phyloP scores from a whole-genome alignment of 2,329 filamentous ascomycete genomes.

The Fusarium sacchari region DNA sequence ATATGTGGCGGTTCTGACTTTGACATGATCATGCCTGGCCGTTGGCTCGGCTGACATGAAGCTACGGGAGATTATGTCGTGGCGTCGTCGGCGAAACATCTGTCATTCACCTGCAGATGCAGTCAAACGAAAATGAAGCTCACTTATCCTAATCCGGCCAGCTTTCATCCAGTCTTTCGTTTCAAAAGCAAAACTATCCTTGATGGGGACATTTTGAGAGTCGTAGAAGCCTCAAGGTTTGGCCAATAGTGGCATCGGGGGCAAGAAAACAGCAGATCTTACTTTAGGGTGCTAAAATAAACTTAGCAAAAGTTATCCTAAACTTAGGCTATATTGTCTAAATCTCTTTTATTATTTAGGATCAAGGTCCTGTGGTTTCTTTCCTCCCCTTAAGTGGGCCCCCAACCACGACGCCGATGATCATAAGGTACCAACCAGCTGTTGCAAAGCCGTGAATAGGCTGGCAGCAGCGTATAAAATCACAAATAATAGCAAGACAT shows the following conservation, averaged over 20 bases:
- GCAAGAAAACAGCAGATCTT: too few species aligned
- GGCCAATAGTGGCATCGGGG: neutral
- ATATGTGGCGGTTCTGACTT: too few species aligned
- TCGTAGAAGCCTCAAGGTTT: neutral
- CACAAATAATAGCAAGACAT: accelerated
- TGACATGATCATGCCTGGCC: neutral
- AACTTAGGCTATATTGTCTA: too few species aligned
- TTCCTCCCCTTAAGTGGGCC: too few species aligned
- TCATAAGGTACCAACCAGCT: neutral
- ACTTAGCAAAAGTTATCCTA: too few species aligned
- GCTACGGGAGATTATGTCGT: neutral
- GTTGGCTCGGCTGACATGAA: neutral
- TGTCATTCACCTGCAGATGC: neutral
- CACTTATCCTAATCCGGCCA: neutral
- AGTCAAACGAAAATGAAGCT: accelerated
- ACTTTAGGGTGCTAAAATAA: too few species aligned
- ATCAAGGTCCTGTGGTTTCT: too few species aligned
- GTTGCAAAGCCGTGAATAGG: accelerated
- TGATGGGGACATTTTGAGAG: neutral
- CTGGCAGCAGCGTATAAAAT: neutral
- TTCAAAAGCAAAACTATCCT: too few species aligned
- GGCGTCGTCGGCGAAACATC: neutral
- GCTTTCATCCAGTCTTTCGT: accelerated
- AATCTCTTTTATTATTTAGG: too few species aligned
- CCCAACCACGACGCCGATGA: too few species aligned